These are phyloP conservation scores for Wolfiporia cocos DNA, from an alignment of 1,284 basidiomycete species.

Conservation along the genomic window DNA sequence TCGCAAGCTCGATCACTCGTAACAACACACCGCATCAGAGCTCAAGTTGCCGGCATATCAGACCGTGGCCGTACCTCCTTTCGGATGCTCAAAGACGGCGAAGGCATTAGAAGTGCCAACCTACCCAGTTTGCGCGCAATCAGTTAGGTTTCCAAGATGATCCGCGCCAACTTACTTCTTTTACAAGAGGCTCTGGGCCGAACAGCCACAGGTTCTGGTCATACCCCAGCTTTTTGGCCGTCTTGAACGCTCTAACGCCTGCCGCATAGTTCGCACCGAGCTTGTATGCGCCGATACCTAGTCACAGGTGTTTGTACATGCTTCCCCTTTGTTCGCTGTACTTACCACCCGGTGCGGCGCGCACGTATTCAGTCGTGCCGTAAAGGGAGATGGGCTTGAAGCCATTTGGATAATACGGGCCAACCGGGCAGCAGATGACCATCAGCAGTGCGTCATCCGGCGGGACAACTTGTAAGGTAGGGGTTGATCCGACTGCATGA, in stretches of 20 bases:
- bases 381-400: slow-evolving; percentile 95
- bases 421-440: slow-evolving; percentile 91
- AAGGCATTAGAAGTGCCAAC: slow-evolving; percentile 98
- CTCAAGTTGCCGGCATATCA: not conserved
- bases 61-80: slow-evolving; percentile 50
- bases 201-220: slow-evolving; percentile 95
- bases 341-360: slow-evolving; percentile 83
- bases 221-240: slow-evolving; percentile 81
- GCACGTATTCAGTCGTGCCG: slow-evolving; percentile 86
- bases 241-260: slow-evolving; percentile 80
- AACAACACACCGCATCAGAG: not conserved
- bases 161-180: slow-evolving; percentile 44
- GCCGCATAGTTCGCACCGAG: slow-evolving; percentile 91
- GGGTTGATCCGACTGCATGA: slow-evolving; percentile 81
- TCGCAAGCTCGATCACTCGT: slow-evolving; percentile 71
- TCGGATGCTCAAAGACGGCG: slow-evolving; percentile 70
- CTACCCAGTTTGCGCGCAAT: too few relatives aligned
- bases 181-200: slow-evolving; percentile 81
- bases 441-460: slow-evolving; percentile 89
- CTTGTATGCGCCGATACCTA: slow-evolving; percentile 87
- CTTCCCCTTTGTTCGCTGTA: too few relatives aligned
- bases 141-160: too few relatives aligned
- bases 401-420: slow-evolving; percentile 92
- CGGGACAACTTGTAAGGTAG: slow-evolving; percentile 82
- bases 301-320: too few relatives aligned